Base-by-base conservation (phyloP, 1,284 basidiomycete genomes). In the Heimioporus retisporus region DNA sequence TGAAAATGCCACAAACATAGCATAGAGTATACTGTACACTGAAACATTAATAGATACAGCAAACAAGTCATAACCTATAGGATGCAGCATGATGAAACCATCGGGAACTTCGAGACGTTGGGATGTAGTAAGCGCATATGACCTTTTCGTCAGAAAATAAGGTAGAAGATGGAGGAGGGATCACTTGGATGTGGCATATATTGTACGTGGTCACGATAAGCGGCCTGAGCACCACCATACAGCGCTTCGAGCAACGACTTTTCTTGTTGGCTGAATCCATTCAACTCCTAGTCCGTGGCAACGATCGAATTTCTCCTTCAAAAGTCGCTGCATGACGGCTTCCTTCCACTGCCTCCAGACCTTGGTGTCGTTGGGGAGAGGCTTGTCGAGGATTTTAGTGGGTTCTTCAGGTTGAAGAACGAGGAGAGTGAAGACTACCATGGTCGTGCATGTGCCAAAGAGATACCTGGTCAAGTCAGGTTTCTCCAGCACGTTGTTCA, bases 331-430 rank as follows among this genome's bases (percentile, higher is more conserved):
- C 35, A 73, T 46, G 18, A 77, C 23, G 5, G 55, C 65, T 8
- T 61, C 60, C 58, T 76, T 77, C 75, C 77, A 77, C 19, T 53
- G 65, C 48, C 18, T 78, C 77, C 75, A 79, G 18, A 76, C 77
- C 31, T 68, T 78, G 35, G 77, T 79, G n/a, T 76, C 76, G 8
- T 76, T 79, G 1, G 77, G 75, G 19, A 77, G 67, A 13, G 79
- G 62, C 28, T 79, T 75, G 6, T 79, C 6, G 2, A 77, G 69
- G 1, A 79, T 50, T 55, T 68, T 77, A 6, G 3, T 25, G 1
- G 73, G 75, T 13, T 79, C 68, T 55, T 62, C 63, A 4, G 77
- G 64, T 18, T 68, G 65, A 23, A 80, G 65, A n/a, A 72, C 69
- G 25, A 79, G 73, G 44, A 81, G 69, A 18, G 67, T 65, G 31